Evolutionary conservation across 2,329 filamentous ascomycete species (phyloP), one percentile per base, ranked within the genome.

Genomic region (Emericellopsis atlantica): DNA sequence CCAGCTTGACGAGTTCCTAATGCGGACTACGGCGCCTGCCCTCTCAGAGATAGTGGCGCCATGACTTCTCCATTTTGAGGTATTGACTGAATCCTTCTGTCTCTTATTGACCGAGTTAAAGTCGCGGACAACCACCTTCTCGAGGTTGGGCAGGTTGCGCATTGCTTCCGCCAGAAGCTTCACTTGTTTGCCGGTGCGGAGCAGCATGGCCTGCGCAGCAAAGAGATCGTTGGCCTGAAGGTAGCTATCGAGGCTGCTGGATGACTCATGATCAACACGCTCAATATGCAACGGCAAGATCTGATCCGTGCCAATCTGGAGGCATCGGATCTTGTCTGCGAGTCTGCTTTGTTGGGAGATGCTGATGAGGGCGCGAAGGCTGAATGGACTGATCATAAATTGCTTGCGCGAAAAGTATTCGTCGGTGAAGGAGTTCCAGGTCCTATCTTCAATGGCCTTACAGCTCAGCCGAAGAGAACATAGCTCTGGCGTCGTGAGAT

Each of bases 371-470:
- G 69, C 62, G 40, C 71, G 64, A 9, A 81, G 58, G 48, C 77
- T 81, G 47, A 64, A 57, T 29, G 72, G 60, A 2, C 69, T 70
- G 41, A 81, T 51, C 71, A 80, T 78, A 56, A 82, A 84, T 51
- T 82, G 77, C 49, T 72, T 74, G 54, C 75, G 76, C 39, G 61
- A 64, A 57, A 84, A 84, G 62, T 79, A 84, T 46, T 81, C 76
- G 21, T 61, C 61, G 23, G 69, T 63, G 48, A 82, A 83, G 29
- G 62, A 62, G 38, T 66, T 60, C 54, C 74, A 74, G 11, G 81
- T 59, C 2, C 62, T 59, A 16, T 57, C 56, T 51, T 82, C 76
- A 11, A 78, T 51, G 15, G 61, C 54, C 42, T 68, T 74, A 59
- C 75, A 79, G 3, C 66, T 65, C 14, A 68, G 57, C 6, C 79